Conservation (phyloP, 2,329 filamentous ascomycete genomes). For the Stachybotrys chlorohalonatus region DNA sequence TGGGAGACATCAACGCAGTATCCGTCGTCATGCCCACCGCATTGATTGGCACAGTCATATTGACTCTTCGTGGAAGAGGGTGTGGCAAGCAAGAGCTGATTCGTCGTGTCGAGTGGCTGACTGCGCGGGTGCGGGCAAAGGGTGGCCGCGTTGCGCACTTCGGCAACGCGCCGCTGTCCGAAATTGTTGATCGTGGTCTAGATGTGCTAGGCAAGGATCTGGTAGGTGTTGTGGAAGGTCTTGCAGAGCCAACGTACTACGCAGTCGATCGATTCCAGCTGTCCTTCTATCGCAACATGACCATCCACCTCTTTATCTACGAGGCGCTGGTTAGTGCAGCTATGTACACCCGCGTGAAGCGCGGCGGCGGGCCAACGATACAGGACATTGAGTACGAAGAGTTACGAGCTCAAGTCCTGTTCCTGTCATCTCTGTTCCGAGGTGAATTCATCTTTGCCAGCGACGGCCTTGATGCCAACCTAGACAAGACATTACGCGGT, state of each 20-base stretch:
- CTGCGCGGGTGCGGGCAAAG: slow-evolving; percentile 69
- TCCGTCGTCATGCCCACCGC: slow-evolving; percentile 98
- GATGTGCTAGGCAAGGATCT: slow-evolving; percentile 87
- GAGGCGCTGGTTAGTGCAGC: slow-evolving; percentile 84
- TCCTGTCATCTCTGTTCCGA: slow-evolving; percentile 87
- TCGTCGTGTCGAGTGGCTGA: slow-evolving; percentile 84
- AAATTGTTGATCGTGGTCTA: slow-evolving; percentile 80
- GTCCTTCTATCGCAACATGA: slow-evolving; percentile 99
- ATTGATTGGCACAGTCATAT: slow-evolving; percentile 83
- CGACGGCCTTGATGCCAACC: slow-evolving; percentile 70
- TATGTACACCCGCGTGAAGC: slow-evolving; percentile 86
- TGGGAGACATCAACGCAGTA: slow-evolving; percentile 90
- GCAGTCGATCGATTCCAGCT: slow-evolving; percentile 95
- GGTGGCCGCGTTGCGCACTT: slow-evolving; percentile 93
- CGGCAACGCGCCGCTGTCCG: slow-evolving; percentile 65
- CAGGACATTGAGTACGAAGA: slow-evolving; percentile 71
- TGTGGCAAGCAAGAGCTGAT: slow-evolving; percentile 82
- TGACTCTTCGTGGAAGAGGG: slow-evolving; percentile 84
- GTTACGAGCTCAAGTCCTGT: slow-evolving; percentile 70
- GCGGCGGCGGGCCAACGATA: slow-evolving; percentile 72
- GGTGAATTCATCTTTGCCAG: slow-evolving; percentile 96
- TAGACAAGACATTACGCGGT: slow-evolving; percentile 68
- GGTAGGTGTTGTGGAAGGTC: slow-evolving; percentile 67
- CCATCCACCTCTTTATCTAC: slow-evolving; percentile 93
- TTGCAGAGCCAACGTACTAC: slow-evolving; percentile 88